These are phyloP conservation scores for Dothideomycetidae sp. DNA, from an alignment of 2,329 filamentous ascomycete genomes.

Conservation along the genomic window DNA sequence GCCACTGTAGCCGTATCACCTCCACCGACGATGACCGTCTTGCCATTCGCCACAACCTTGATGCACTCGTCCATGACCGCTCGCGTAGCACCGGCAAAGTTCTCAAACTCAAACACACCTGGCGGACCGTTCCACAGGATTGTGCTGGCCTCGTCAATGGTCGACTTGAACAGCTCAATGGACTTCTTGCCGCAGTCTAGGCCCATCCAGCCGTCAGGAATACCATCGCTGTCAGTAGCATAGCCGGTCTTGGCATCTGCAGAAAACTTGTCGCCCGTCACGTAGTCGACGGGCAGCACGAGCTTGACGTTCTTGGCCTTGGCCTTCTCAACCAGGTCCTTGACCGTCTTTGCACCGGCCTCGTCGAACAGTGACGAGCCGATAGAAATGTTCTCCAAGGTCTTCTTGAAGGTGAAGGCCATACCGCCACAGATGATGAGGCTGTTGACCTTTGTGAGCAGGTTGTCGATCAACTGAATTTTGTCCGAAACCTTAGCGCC, in stretches of 20 bases:
- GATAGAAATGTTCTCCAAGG: slow-evolving; percentile 78
- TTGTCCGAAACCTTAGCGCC: slow-evolving; percentile 99
- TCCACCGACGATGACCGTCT: slow-evolving; percentile 97
- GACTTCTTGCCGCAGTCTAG: slow-evolving; percentile 88
- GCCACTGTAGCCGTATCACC: slow-evolving; percentile 97
- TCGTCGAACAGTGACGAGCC: slow-evolving; percentile 88
- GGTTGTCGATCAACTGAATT: slow-evolving; percentile 98
- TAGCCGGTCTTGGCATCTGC: slow-evolving; percentile 67
- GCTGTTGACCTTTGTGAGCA: slow-evolving; percentile 94
- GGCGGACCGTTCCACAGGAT: slow-evolving; percentile 98
- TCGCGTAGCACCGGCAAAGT: slow-evolving; percentile 88
- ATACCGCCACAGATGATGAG: slow-evolving; percentile 94
- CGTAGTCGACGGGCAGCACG: slow-evolving; percentile 85
- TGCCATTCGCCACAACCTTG: slow-evolving; percentile 61
- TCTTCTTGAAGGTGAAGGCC: slow-evolving; percentile 99
- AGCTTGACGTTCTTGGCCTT: slow-evolving; percentile 94
- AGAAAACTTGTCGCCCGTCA: slow-evolving; percentile 90
- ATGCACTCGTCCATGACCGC: slow-evolving; percentile 80
- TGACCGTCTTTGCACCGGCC: slow-evolving; percentile 82
- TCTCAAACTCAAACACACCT: slow-evolving; percentile 94
- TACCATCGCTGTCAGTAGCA: slow-evolving; percentile 75
- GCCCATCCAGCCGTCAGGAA: slow-evolving; percentile 96
- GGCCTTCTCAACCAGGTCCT: slow-evolving; percentile 79
- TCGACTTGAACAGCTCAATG: slow-evolving; percentile 72
- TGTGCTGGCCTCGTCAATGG: slow-evolving; percentile 79